Evolutionary conservation across 83 land plant species (phyloP).

Genomic region (Thuja plicata): DNA sequence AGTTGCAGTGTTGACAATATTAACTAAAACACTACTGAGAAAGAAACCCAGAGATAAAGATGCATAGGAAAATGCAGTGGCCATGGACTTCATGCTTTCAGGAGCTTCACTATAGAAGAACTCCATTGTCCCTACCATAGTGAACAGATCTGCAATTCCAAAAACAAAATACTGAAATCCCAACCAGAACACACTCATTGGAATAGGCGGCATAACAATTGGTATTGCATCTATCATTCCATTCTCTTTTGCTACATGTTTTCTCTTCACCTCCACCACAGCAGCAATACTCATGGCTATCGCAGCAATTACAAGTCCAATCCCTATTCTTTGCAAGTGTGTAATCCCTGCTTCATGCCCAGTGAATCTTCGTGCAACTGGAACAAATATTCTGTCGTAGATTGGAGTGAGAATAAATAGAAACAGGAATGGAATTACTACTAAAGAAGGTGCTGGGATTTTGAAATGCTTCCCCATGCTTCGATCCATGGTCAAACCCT

Average conservation of each 20-base stretch:
- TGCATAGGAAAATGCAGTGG: too few species aligned
- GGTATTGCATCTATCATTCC: slow-evolving; percentile 36
- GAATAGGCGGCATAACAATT: slow-evolving; percentile 26
- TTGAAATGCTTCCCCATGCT: slow-evolving; percentile 36
- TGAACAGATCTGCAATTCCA: too few species aligned
- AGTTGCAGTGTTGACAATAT: too few species aligned
- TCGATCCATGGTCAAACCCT: slow-evolving; percentile 57
- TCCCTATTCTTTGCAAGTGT: slow-evolving; percentile 54
- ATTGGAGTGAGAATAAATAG: slow-evolving; percentile 28
- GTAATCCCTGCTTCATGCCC: slow-evolving; percentile 46
- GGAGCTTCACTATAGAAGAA: too few species aligned
- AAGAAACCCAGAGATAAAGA: too few species aligned
- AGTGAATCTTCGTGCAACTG: slow-evolving; percentile 25
- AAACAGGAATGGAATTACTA: slow-evolving; percentile 21
- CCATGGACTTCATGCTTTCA: too few species aligned
- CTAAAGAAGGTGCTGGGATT: slow-evolving; percentile 60
- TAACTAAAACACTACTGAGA: too few species aligned
- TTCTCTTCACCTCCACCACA: slow-evolving; percentile 41
- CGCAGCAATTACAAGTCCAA: slow-evolving; percentile 32
- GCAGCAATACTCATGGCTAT: slow-evolving; percentile 43
- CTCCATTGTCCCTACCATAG: too few species aligned
- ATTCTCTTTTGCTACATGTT: slow-evolving; percentile 26
- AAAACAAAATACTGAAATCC: not conserved
- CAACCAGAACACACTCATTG: slow-evolving; percentile 41
- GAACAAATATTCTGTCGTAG: slow-evolving; percentile 58